Base-by-base conservation (phyloP, 768 basidiomycete species). In the Tephrocybe sp. region DNA sequence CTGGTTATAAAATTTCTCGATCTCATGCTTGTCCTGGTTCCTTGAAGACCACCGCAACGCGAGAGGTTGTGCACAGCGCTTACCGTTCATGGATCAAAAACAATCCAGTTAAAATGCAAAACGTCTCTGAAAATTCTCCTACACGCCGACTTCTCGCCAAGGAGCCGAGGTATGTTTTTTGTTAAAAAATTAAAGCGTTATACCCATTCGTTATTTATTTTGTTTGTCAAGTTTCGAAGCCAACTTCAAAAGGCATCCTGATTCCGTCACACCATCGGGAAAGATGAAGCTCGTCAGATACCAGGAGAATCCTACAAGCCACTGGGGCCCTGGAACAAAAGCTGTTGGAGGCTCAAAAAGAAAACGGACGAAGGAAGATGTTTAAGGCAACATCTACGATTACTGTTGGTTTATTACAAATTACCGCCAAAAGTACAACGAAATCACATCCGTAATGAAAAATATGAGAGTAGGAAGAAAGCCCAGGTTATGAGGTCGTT, bases 1-100 rank as follows among this genome's bases (percentile, higher is more conserved):
- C 82, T 8, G 91, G 92, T 8, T 81, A 92, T 69, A 68, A 77
- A 44, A 77, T 97, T 34, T 96, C 96, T 8, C 85, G 96, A 11
- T 96, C 96, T 0, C 97, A 98, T 68, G 92, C 95, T 0, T 77
- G 76, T 16, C 68, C 92, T 4, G 97, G 97, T 0, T 95, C 93
- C 7, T 67, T 99, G 50, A 98, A 98, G 74, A 97, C 97, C 14
- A 78, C 83, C 16, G 96, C 92, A 2, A 73, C 85, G 2, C 75
- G 82, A 31, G 62, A 70, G 22, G 84, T 85, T 53, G 66, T 98
- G 7, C 83, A 89, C 62, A 94, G 96, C 60, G 72, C 97, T 43
- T 87, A 85, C 63, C 82, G 95, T 4, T 83, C 82, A n/a, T 96
- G 86, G 83, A 79, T 92, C 50, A 88, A 91, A 62, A 68, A 62